These are phyloP conservation scores for Candida frijolesensis DNA, from an alignment of 1,139 yeast species.

Conservation along the genomic window DNA sequence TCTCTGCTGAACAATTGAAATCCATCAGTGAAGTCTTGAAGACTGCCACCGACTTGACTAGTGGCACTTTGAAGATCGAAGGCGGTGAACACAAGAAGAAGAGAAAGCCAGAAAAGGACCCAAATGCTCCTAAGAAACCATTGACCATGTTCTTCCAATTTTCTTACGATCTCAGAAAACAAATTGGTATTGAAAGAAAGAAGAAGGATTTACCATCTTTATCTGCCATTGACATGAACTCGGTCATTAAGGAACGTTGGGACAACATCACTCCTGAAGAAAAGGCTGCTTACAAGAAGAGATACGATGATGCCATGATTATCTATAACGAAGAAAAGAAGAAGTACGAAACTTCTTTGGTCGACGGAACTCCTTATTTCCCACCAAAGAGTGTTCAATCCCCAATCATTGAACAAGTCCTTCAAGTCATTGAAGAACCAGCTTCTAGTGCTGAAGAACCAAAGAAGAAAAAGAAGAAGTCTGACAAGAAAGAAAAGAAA, in stretches of 20 bases:
- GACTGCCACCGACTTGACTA: slow-evolving; percentile 19
- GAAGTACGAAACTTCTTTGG: slow-evolving; percentile 49
- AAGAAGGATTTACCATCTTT: slow-evolving; percentile 61
- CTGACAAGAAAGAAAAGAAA: slow-evolving; percentile 23
- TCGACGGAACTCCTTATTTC: slow-evolving; percentile 12
- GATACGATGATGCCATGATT: slow-evolving; percentile 66
- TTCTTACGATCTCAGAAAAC: slow-evolving; percentile 64
- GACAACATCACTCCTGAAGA: slow-evolving; percentile 64
- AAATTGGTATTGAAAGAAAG: slow-evolving; percentile 65
- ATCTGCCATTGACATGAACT: slow-evolving; percentile 75
- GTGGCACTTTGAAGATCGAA: slow-evolving; percentile 24
- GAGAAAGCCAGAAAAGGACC: slow-evolving; percentile 57
- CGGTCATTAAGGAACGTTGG: slow-evolving; percentile 80
- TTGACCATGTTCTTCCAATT: slow-evolving; percentile 83
- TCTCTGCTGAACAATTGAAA: slow-evolving; percentile 36
- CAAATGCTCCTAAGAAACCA: slow-evolving; percentile 66
- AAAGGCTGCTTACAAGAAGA: slow-evolving; percentile 74
- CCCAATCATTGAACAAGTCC: slow-evolving; percentile 19
- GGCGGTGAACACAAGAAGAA: slow-evolving; percentile 29
- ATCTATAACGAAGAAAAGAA: slow-evolving; percentile 66
- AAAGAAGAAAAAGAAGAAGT: slow-evolving; percentile 15
- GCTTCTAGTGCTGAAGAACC: slow-evolving; percentile 6
- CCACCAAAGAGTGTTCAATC: slow-evolving; percentile 21
- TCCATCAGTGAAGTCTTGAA: slow-evolving; percentile 31
- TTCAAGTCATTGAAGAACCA: slow-evolving; percentile 5